Percentiles rank a stretch among this genome's conserved stretches.
Conservation (phyloP, 371 early-diverging fungal genomes). For the Mycotypha africana region DNA sequence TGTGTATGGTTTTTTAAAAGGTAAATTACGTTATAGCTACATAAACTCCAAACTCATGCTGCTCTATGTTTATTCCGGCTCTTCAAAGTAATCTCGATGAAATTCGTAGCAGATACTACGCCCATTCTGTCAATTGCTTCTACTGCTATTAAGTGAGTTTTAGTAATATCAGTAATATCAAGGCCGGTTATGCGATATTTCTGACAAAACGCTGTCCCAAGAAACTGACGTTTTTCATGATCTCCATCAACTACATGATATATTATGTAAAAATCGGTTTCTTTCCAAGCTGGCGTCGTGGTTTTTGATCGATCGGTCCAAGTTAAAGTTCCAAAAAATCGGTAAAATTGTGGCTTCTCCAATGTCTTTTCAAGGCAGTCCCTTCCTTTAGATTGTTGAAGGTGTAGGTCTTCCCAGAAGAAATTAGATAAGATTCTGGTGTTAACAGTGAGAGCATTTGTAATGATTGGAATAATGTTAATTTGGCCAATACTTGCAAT, state of each 20-base stretch:
- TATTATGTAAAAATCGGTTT: conserved; percentile 3
- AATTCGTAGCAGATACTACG: not conserved
- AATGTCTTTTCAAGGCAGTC: conserved; percentile 3
- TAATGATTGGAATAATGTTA: conserved; percentile 7
- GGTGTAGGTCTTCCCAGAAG: no score
- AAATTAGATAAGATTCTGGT: no score
- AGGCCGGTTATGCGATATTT: conserved; percentile 21
- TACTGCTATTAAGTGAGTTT: conserved; percentile 1
- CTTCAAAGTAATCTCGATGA: no score
- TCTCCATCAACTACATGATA: conserved; percentile 1
- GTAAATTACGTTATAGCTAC: no score
- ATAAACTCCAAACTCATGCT: no score
- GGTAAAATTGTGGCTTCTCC: no score
- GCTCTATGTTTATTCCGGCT: conserved; percentile 2
- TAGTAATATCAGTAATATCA: not conserved
- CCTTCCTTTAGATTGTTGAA: not conserved
- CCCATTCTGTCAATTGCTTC: conserved; percentile 16
- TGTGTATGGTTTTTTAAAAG: no score
- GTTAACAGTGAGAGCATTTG: no score
- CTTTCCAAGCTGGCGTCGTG: conserved; percentile 1
- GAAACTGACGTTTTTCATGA: conserved; percentile 1
- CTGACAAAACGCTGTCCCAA: conserved; percentile 20
- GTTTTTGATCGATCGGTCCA: not conserved
- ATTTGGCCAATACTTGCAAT: conserved; percentile 12
- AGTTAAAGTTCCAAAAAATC: conserved; percentile 8